Percentiles rank a stretch among this genome's conserved stretches.
Conservation (phyloP, 2,329 filamentous ascomycete species). For the Trichocomaceae sp. region DNA sequence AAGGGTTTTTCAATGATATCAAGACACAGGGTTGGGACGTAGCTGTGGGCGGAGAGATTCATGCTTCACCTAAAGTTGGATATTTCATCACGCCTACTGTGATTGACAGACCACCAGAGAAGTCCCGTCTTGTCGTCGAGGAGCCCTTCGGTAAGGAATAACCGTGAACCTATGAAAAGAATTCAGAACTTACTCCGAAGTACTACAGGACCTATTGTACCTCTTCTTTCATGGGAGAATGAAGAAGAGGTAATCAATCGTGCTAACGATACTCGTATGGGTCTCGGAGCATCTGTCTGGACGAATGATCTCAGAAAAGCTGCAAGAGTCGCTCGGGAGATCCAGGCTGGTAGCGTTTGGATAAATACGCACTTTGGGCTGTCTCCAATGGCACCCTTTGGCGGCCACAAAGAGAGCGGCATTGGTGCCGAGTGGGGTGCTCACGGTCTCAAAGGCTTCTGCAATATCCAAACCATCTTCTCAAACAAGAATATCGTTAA, state of each 20-base stretch:
- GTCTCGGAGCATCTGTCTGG: constrained; percentile 42
- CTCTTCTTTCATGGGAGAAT: constrained; percentile 50
- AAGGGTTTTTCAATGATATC: constrained; percentile 49
- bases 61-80: constrained; percentile 35
- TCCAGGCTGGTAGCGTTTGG: constrained; percentile 39
- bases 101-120: constrained; percentile 48
- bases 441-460: too few relatives aligned
- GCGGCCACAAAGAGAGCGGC: too few relatives aligned
- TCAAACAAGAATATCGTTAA: too few relatives aligned
- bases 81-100: constrained; percentile 53
- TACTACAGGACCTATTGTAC: constrained; percentile 45
- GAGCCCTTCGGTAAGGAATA: constrained; percentile 55
- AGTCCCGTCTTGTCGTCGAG: constrained; percentile 47
- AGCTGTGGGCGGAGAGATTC: constrained; percentile 40
- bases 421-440: too few relatives aligned
- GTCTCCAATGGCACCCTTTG: background rate
- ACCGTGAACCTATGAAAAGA: too few relatives aligned
- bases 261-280: constrained; percentile 39
- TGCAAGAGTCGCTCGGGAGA: constrained; percentile 34
- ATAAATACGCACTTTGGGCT: constrained; percentile 29
- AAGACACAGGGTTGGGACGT: too few relatives aligned
- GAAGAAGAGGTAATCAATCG: constrained; percentile 40
- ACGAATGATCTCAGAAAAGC: constrained; percentile 39
- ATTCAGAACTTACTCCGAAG: too few relatives aligned
- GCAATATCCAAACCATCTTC: too few relatives aligned